A percentile compares a stretch with the other conserved stretches of the same genome.
Conservation (phyloP, 257 asterid genomes). For the Nicotiana noctiflora region DNA sequence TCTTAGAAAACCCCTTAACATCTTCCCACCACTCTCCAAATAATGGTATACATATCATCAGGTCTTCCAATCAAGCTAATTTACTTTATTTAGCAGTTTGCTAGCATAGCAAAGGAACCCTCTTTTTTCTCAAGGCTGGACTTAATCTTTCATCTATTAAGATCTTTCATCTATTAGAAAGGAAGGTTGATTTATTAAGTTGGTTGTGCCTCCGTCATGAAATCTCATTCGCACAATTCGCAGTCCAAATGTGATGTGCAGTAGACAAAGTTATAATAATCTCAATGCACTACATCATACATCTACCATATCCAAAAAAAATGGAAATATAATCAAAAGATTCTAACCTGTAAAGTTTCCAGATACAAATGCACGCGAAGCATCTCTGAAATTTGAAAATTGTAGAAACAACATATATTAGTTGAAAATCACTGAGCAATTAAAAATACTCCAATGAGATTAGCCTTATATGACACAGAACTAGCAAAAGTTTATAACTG, state of each 20-base stretch:
- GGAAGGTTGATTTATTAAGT: not conserved
- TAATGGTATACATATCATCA: not conserved
- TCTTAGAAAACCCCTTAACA: not conserved
- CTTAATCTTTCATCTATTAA: not conserved
- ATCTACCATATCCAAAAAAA: not conserved
- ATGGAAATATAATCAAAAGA: not conserved
- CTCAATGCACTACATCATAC: not conserved
- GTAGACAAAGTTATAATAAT: not conserved
- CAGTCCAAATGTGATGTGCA: not conserved
- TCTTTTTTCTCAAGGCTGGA: not conserved
- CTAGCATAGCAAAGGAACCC: not conserved
- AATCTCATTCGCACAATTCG: not conserved
- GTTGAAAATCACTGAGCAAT: not conserved
- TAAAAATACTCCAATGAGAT: not conserved
- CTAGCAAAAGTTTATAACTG: not conserved
- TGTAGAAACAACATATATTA: not conserved
- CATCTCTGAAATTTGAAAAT: conserved; percentile 50
- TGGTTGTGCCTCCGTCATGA: not conserved
- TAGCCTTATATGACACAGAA: not conserved
- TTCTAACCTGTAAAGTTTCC: conserved; percentile 81
- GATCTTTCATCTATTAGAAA: not conserved
- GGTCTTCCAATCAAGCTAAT: not conserved
- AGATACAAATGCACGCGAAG: conserved; percentile 91
- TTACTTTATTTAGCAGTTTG: not conserved
- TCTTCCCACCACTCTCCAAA: not conserved